Evolutionary conservation across 2,329 filamentous ascomycete genomes (phyloP).

Genomic region (Tolypocladium album): DNA sequence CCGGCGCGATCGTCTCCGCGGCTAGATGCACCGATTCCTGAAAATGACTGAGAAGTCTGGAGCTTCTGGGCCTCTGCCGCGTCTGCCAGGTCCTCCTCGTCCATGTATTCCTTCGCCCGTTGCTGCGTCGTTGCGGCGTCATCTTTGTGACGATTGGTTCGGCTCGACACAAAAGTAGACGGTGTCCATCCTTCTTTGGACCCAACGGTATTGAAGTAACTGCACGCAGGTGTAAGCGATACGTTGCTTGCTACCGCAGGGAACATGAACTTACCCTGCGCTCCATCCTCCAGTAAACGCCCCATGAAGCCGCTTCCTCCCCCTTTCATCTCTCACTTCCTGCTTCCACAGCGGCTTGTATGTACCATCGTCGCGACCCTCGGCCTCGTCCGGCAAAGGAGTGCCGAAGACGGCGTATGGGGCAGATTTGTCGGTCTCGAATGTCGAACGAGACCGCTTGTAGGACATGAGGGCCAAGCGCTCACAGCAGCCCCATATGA

Average conservation of each 20-base stretch:
- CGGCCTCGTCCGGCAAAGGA: constrained; percentile 68
- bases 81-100: constrained; percentile 88
- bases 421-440: constrained; percentile 65
- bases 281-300: constrained; percentile 96
- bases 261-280: constrained; percentile 59
- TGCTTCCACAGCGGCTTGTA: constrained; percentile 98
- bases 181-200: constrained; percentile 98
- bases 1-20: constrained; percentile 40
- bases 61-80: constrained; percentile 67
- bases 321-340: constrained; percentile 87
- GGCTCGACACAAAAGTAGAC: constrained; percentile 82
- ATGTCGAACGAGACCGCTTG: constrained; percentile 71
- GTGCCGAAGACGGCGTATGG: constrained; percentile 77
- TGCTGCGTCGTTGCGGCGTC: constrained; percentile 45
- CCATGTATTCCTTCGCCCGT: constrained; percentile 87
- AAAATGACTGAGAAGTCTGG: constrained; percentile 63
- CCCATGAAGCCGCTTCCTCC: constrained; percentile 82
- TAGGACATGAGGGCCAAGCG: constrained; percentile 46
- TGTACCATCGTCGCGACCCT: constrained; percentile 77
- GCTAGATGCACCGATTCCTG: constrained; percentile 60
- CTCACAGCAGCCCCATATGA: neutral
- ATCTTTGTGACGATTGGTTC: constrained; percentile 65
- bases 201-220: constrained; percentile 95
- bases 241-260: neutral
- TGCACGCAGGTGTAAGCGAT: constrained; percentile 19